Base-by-base conservation (phyloP, 2,329 filamentous ascomycete genomes). In the Stagonosporopsis cucurbitacearum region DNA sequence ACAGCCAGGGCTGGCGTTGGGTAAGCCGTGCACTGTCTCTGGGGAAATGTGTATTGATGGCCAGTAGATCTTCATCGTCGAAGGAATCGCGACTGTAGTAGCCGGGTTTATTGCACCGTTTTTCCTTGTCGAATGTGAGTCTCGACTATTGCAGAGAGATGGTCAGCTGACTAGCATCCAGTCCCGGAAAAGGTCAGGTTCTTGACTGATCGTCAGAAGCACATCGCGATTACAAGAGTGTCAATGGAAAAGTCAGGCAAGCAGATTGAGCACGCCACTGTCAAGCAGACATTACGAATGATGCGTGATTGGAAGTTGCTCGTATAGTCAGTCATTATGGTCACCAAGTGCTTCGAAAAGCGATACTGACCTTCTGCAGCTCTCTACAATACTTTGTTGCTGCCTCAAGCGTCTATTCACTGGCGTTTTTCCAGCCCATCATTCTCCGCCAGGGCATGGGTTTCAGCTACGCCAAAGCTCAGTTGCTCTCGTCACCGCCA, bases 241-340 rank as follows among this genome's bases (percentile, higher is more conserved):
- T 63, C 62, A 2, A 46, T 70, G 23, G 69, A 74, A n/a, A 68
- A 69, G 53, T 52, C 54, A 15, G 59, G 57, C 17, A 60, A 51
- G 5, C 60, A 69, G 9, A 54, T 64, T 13, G 63, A 71, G 17
- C 63, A 71, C 36, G 64, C 63, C 2, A 72, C 54, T 6, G 17
- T 65, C 30, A 65, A 58, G 49, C 53, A 70, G 26, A 66, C 60
- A 2, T 41, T 72, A 2, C 54, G 37, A 15, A 68, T 69, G 52
- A 57, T 71, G 4, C n/a, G 60, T 23, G 70, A 73, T 51, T 70
- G 65, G 65, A 73, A 72, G 33, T 50, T 72, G n/a, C 54, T 59
- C 28, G 52, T 69, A 15, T 72, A 70, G 64, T 68, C 40, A 53
- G 63, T 60, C 37, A 4, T 5, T 7, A 17, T 4, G 20, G 3